A percentile compares a stretch with the other conserved stretches of the same genome.
These are phyloP conservation scores for Aspergillus flavus DNA, from an alignment of 2,329 filamentous ascomycete species.

Conservation along the genomic window DNA sequence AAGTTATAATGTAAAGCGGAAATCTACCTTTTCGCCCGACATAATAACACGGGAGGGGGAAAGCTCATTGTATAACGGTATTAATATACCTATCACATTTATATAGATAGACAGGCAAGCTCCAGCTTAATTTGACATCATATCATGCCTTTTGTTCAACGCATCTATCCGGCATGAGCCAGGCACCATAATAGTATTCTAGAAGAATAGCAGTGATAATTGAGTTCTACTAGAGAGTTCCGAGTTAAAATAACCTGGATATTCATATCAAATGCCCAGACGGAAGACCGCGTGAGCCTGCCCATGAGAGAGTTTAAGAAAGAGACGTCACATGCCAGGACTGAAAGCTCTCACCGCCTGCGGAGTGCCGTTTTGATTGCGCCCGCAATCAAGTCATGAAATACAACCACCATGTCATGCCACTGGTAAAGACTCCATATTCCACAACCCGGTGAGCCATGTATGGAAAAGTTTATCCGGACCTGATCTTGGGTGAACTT, in stretches of 20 bases:
- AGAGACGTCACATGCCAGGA: slow-evolving; percentile 15
- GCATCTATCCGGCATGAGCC: neutral
- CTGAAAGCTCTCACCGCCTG: slow-evolving; percentile 17
- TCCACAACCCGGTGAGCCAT: slow-evolving; percentile 17
- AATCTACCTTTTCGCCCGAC: neutral
- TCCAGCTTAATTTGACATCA: neutral
- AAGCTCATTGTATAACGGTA: neutral
- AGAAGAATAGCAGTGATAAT: neutral
- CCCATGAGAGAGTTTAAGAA: neutral
- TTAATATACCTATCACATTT: neutral
- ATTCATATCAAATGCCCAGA: neutral
- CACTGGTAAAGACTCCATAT: slow-evolving; percentile 2
- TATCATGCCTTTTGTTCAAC: neutral
- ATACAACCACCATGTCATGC: slow-evolving; percentile 8
- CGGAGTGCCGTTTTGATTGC: neutral
- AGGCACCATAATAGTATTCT: neutral
- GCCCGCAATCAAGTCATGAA: neutral
- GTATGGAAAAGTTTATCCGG: slow-evolving; percentile 16
- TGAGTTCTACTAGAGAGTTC: slow-evolving; percentile 1
- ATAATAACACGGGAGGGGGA: neutral
- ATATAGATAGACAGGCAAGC: neutral
- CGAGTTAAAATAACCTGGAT: neutral
- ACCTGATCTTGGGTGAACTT: slow-evolving; percentile 12
- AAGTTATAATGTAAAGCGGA: neutral
- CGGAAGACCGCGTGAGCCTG: neutral